phyloP scores from a whole-genome alignment of 257 asterid species.

The Fraxinus quadrangulata region DNA sequence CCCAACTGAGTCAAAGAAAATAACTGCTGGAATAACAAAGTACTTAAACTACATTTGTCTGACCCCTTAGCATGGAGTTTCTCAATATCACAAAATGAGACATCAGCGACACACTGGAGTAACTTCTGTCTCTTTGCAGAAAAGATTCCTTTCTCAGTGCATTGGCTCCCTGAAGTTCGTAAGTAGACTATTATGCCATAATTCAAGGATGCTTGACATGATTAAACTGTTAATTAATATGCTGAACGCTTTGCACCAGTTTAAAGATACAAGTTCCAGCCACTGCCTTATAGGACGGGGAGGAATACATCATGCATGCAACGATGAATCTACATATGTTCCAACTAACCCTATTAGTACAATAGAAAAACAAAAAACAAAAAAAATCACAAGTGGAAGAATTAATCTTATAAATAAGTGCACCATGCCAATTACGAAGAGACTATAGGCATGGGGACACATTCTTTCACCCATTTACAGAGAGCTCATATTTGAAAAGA shows the following conservation, averaged over 20 bases:
- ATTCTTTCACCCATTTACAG: background rate
- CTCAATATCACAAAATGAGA: slow-evolving; percentile 40
- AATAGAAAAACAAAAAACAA: background rate
- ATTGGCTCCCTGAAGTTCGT: slow-evolving; percentile 53
- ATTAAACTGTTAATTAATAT: background rate
- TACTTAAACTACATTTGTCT: slow-evolving; percentile 27
- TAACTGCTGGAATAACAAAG: slow-evolving; percentile 16
- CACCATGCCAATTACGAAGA: background rate
- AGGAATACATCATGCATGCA: background rate
- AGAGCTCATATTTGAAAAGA: background rate
- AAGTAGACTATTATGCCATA: background rate
- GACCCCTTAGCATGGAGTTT: slow-evolving; percentile 54
- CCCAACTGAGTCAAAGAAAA: slow-evolving; percentile 28
- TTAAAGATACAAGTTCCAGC: background rate
- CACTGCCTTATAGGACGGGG: background rate
- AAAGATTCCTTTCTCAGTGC: slow-evolving; percentile 52
- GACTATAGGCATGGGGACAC: background rate
- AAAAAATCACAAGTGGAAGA: background rate
- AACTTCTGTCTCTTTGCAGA: slow-evolving; percentile 58
- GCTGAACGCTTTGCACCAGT: background rate
- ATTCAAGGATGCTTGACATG: background rate
- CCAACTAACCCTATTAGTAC: background rate
- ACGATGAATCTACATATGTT: background rate
- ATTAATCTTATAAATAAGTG: background rate
- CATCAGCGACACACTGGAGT: slow-evolving; percentile 50